Conservation (phyloP, 192 early-diverging fungal genomes). For the Linderina pennispora region DNA sequence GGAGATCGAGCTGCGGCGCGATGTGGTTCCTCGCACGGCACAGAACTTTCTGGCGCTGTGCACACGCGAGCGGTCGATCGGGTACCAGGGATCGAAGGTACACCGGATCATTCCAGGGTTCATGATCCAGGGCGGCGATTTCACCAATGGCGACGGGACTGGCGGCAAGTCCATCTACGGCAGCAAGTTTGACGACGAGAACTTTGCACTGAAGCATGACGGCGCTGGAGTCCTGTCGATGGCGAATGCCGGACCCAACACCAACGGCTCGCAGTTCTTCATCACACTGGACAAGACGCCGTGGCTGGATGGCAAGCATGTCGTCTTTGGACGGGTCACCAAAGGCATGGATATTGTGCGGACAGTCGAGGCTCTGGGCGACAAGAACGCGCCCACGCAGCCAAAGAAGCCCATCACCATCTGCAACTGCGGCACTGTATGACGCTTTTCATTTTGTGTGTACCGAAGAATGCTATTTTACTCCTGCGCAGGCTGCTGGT, state of each 20-base stretch:
- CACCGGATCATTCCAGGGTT: slow-evolving; percentile 83
- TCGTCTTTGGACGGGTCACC: slow-evolving; percentile 72
- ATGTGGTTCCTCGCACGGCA: slow-evolving; percentile 28
- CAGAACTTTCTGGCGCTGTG: slow-evolving; percentile 35
- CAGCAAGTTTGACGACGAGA: slow-evolving; percentile 71
- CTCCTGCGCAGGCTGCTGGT: slow-evolving; percentile 38
- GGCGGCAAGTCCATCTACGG: slow-evolving; percentile 82
- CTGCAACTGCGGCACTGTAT: slow-evolving; percentile 15
- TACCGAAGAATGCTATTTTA: background rate
- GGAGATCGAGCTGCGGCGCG: slow-evolving; percentile 27
- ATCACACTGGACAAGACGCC: slow-evolving; percentile 67
- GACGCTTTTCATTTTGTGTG: background rate
- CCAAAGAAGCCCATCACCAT: slow-evolving; percentile 26
- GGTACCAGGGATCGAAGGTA: slow-evolving; percentile 66
- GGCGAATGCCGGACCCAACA: slow-evolving; percentile 73
- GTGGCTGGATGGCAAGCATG: slow-evolving; percentile 75
- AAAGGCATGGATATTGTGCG: slow-evolving; percentile 83
- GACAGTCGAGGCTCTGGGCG: slow-evolving; percentile 57
- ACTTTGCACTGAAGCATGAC: slow-evolving; percentile 66
- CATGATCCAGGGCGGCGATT: slow-evolving; percentile 90
- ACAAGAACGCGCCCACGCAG: slow-evolving; percentile 16
- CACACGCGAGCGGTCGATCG: slow-evolving; percentile 43
- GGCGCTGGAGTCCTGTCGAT: slow-evolving; percentile 65
- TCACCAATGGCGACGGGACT: slow-evolving; percentile 69
- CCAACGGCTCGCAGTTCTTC: slow-evolving; percentile 86